Percentiles rank a stretch among this genome's conserved stretches.
Evolutionary conservation across 805 yeast species (phyloP).

Genomic region (Hanseniaspora lindneri): DNA sequence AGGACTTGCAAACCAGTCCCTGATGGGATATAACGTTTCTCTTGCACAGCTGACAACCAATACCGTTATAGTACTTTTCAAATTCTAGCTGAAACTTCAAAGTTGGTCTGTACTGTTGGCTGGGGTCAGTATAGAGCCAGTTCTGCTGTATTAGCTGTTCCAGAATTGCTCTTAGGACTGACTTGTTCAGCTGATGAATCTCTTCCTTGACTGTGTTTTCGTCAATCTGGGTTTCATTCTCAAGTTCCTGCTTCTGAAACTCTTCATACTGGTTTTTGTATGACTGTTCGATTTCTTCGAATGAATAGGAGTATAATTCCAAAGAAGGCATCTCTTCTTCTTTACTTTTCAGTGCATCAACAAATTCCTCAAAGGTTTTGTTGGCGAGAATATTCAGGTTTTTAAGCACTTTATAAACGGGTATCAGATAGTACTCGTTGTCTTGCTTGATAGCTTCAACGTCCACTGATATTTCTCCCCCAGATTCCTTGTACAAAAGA

Average conservation of each 20-base stretch:
- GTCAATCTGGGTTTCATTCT: background rate
- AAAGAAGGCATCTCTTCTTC: background rate
- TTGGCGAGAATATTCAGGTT: background rate
- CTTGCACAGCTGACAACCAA: background rate
- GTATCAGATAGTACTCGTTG: conserved; percentile 1
- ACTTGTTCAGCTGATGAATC: background rate
- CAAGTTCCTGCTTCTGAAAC: background rate
- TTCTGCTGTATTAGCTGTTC: conserved; percentile 4
- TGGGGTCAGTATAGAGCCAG: conserved; percentile 4
- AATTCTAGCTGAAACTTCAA: background rate
- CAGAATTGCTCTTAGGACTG: background rate
- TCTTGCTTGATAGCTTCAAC: background rate
- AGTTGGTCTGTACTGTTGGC: background rate
- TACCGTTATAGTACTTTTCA: background rate
- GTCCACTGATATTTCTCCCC: background rate
- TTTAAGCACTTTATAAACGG: background rate
- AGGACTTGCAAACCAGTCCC: conserved; percentile 8
- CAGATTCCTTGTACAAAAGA: background rate
- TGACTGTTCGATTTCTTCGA: background rate
- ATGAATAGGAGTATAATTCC: background rate
- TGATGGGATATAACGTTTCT: background rate
- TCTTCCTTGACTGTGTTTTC: background rate
- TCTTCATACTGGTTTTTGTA: background rate
- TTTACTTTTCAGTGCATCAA: background rate
- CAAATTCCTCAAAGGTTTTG: background rate